A percentile compares a stretch with the other conserved stretches of the same genome.
phyloP scores from a whole-genome alignment of 495 filamentous ascomycete species.

The Penicillium robsamsonii region DNA sequence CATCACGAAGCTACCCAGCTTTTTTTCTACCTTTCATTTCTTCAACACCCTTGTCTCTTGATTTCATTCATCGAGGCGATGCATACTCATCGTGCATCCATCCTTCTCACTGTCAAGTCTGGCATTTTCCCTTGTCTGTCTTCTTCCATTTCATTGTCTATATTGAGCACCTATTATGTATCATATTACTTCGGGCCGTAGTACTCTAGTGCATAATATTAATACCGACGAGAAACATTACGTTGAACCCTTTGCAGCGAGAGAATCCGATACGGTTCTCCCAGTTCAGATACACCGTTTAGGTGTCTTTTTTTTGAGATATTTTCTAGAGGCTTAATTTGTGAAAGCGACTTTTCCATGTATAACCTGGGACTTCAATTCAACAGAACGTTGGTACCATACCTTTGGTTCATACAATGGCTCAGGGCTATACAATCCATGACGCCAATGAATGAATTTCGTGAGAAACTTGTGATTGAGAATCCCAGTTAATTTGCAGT shows the following conservation, averaged over 20 bases:
- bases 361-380: not conserved
- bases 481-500: no score
- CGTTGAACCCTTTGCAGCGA: not conserved
- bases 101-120: constrained; percentile 38
- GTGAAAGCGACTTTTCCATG: no score
- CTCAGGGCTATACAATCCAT: not conserved
- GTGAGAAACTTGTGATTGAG: not conserved
- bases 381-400: not conserved
- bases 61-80: constrained; percentile 14
- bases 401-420: not conserved
- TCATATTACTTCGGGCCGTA: not conserved
- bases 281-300: no score
- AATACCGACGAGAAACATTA: not conserved
- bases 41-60: not conserved
- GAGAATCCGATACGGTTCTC: not conserved
- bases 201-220: constrained; percentile 1
- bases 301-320: no score
- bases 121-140: not conserved
- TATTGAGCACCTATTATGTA: constrained; percentile 7
- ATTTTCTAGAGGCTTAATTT: no score
- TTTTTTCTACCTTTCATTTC: not conserved
- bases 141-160: constrained; percentile 8
- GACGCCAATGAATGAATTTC: not conserved
- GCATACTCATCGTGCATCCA: constrained; percentile 55
- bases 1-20: not conserved